Evolutionary conservation across 805 yeast species (phyloP), one percentile per base, ranked within the genome.

Genomic region (Wickerhamomyces bisporus): DNA sequence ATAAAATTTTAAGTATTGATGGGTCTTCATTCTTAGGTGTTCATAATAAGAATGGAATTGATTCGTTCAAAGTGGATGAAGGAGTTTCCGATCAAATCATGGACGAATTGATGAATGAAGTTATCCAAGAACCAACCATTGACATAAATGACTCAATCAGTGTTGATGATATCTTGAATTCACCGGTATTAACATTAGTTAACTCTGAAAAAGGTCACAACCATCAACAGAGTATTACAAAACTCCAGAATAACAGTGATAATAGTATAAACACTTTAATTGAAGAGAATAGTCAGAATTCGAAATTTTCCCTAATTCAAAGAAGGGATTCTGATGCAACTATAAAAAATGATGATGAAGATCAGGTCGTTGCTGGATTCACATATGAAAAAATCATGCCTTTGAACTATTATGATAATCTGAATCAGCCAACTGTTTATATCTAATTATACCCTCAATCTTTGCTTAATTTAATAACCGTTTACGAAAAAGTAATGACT

Each of bases 1-100:
- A 58, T 17, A 68, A 64, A 39, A 58, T 79, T 3, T 44, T 78
- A 16, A 73, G 79, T 38, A 65, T 79, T 32, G 85, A 79, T 52
- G 70, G 71, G 0, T 61, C 71, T 4, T 65, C 77, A 6, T 77
- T 67, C 57, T 60, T 79, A 36, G 83, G 84, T 2, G 57, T 77
- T n/a, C 86, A 79, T 47, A 49, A 46, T 4, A 60, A 57, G 46
- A 48, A 50, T 40, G 56, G 55, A 6, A 23, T 40, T 16, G 55
- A 50, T 36, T 38, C 55, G 8, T 45, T 49, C 30, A 37, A 29
- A 13, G 50, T 42, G 5, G 48, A 43, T 16, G 55, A 50, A 21
- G 57, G 55, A 9, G 43, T 50, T 0, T 39, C 57, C 2, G 37
- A 28, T 2, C 17, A 41, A 34, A 39, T 52, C 5, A 45, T 53